Conservation (phyloP, 1,284 basidiomycete genomes). For the Trichosporon coremiiforme region DNA sequence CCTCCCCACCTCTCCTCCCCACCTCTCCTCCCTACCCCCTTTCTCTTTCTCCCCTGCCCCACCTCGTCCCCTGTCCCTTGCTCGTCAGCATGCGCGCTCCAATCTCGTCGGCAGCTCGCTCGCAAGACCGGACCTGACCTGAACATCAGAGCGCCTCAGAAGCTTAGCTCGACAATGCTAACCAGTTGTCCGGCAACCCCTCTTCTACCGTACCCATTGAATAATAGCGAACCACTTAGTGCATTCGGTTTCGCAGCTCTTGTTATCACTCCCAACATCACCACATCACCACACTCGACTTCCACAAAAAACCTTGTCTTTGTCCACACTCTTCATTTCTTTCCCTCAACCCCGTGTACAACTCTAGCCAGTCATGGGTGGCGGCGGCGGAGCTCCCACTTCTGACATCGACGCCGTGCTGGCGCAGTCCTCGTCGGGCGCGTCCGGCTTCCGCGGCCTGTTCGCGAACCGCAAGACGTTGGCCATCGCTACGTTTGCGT, state of each 20-base stretch:
- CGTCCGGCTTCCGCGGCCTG: constrained; percentile 27
- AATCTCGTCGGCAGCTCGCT: constrained; percentile 6
- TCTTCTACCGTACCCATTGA: not conserved
- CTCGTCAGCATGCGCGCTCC: constrained; percentile 4
- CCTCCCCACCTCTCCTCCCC: not conserved
- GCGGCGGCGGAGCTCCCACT: constrained; percentile 21
- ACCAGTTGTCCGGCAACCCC: not conserved
- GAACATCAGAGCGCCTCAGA: no score
- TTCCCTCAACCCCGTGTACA: not conserved
- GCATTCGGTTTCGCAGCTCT: not conserved
- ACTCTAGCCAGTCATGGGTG: constrained; percentile 13
- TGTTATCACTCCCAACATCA: constrained; percentile 5
- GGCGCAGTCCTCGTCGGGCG: constrained; percentile 16
- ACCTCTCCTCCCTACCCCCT: not conserved
- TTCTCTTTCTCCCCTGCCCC: not conserved
- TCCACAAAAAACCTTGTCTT: not conserved
- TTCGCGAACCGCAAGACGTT: constrained; percentile 27
- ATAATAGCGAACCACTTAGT: not conserved
- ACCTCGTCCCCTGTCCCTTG: not conserved
- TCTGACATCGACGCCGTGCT: constrained; percentile 23
- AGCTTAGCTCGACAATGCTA: no score
- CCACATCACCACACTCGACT: no score
- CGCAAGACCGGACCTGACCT: not conserved
- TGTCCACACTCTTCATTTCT: not conserved
- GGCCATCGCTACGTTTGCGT: constrained; percentile 40